A percentile compares a stretch with the other conserved stretches of the same genome.
phyloP scores from a whole-genome alignment of 1,284 basidiomycete species.

The Exsudoporus floridanus region DNA sequence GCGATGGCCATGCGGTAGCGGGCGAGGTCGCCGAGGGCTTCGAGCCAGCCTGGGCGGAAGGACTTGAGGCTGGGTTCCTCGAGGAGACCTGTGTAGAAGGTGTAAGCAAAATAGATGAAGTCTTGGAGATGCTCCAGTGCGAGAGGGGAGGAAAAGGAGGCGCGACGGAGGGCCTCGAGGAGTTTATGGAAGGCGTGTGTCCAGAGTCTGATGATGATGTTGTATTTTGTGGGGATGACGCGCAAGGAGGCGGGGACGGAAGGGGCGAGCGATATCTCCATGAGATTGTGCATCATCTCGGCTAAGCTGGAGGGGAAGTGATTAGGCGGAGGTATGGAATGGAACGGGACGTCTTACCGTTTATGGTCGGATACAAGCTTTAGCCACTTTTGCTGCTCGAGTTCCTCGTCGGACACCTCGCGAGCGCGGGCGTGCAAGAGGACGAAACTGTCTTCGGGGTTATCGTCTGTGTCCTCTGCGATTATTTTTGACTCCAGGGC shows the following conservation, averaged over 20 bases:
- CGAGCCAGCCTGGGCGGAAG: conserved; percentile 88
- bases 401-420: conserved; percentile 46
- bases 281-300: conserved; percentile 85
- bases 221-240: conserved; percentile 90
- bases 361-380: conserved; percentile 69
- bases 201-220: conserved; percentile 93
- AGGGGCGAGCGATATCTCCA: conserved; percentile 84
- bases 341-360: conserved; percentile 43
- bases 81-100: conserved; percentile 87
- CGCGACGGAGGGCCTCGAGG: conserved; percentile 85
- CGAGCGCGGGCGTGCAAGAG: conserved; percentile 49
- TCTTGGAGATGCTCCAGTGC: conserved; percentile 80
- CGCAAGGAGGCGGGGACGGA: conserved; percentile 85
- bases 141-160: conserved; percentile 62
- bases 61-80: conserved; percentile 74
- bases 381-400: conserved; percentile 66
- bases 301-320: conserved; percentile 59
- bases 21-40: conserved; percentile 94
- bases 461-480: conserved; percentile 56
- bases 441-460: conserved; percentile 50
- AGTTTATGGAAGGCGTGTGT: conserved; percentile 87
- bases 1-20: conserved; percentile 94
- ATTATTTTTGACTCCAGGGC: conserved; percentile 72
- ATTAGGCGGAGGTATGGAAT: background rate
- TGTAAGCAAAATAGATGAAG: conserved; percentile 94